A percentile compares a stretch with the other conserved stretches of the same genome.
Conservation (phyloP, 495 filamentous ascomycete genomes). For the Parathielavia hyrcaniae region DNA sequence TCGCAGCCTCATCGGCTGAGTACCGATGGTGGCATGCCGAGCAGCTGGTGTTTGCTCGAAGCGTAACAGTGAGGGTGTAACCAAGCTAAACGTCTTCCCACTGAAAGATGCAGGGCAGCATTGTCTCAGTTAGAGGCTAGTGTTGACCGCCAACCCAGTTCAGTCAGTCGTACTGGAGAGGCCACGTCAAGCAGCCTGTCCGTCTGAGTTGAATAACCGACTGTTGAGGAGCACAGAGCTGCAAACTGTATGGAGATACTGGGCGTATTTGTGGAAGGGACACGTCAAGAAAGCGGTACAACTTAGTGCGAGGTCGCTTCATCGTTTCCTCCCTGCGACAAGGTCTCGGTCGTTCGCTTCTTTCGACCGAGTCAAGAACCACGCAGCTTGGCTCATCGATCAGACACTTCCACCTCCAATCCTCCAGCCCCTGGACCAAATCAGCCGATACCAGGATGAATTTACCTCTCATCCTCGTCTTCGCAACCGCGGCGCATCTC, state of each 20-base stretch:
- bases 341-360: neutral
- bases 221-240: neutral
- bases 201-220: neutral
- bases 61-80: neutral
- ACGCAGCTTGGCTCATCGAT: neutral
- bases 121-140: neutral
- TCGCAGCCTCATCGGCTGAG: neutral
- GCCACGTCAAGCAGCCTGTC: neutral
- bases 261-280: slow-evolving; percentile 3
- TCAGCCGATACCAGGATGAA: slow-evolving; percentile 1
- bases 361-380: neutral
- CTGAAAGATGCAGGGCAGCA: neutral
- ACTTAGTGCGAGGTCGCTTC: neutral
- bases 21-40: neutral
- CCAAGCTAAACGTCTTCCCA: neutral
- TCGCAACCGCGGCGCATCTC: slow-evolving; percentile 13
- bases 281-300: neutral
- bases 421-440: neutral
- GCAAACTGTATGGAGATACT: slow-evolving; percentile 7
- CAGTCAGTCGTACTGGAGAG: neutral
- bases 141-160: slow-evolving; percentile 1
- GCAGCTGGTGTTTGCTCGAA: neutral
- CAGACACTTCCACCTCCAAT: neutral
- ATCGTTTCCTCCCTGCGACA: neutral
- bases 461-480: slow-evolving; percentile 8